These are phyloP conservation scores for Curvularia eragrostidis DNA, from an alignment of 2,329 filamentous ascomycete genomes.

Conservation along the genomic window DNA sequence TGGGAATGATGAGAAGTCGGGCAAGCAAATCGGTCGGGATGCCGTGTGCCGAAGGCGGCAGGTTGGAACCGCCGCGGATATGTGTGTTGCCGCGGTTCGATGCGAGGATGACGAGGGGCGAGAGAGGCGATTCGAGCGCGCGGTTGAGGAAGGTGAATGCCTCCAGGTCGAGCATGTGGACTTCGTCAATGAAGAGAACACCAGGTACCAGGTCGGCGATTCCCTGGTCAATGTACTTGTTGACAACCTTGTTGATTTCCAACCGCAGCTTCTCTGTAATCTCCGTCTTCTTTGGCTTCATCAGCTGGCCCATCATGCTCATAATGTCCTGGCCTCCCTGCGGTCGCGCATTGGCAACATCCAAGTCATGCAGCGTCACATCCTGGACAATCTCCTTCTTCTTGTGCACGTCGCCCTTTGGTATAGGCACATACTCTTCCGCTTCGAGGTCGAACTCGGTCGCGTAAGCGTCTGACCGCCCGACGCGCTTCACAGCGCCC, in stretches of 20 bases:
- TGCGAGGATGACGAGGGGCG: constrained; percentile 95
- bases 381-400: constrained; percentile 99
- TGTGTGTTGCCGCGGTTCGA: constrained; percentile 95
- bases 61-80: constrained; percentile 80
- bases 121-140: constrained; percentile 92
- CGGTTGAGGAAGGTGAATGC: constrained; percentile 99
- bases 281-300: constrained; percentile 99
- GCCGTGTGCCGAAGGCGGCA: constrained; percentile 77
- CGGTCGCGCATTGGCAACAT: constrained; percentile 92
- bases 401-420: constrained; percentile 99
- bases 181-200: constrained; percentile 98
- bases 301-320: constrained; percentile 99
- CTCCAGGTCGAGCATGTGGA: constrained; percentile 99
- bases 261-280: constrained; percentile 95
- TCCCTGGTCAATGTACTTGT: constrained; percentile 98
- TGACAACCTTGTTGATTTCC: constrained; percentile 99
- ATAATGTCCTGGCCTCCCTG: constrained; percentile 99
- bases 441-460: constrained; percentile 99
- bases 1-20: constrained; percentile 94
- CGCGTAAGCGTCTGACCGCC: constrained; percentile 93
- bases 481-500: constrained; percentile 95
- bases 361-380: constrained; percentile 94
- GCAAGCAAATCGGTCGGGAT: constrained; percentile 92
- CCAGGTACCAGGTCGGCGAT: constrained; percentile 98
- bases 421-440: constrained; percentile 98